Percentiles rank a stretch among this genome's conserved stretches.
Conservation (phyloP, 1,284 basidiomycete species). For the Xerocomus amazonicus region DNA sequence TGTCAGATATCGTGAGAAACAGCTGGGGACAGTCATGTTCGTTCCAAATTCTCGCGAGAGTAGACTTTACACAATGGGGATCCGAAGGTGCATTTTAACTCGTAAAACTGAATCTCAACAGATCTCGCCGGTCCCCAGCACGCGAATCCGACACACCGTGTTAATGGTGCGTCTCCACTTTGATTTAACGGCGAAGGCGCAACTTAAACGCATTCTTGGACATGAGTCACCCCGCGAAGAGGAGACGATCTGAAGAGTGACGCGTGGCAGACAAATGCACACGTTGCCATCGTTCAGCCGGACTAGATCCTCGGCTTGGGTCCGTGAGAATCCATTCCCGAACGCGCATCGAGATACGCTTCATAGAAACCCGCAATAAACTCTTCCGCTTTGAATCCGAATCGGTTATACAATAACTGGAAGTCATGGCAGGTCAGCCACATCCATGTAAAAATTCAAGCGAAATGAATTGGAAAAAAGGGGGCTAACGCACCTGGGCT, state of each 20-base stretch:
- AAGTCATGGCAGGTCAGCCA: too few relatives aligned
- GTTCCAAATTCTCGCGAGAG: too few relatives aligned
- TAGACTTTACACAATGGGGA: not conserved
- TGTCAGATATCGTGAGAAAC: too few relatives aligned
- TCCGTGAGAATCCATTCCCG: constrained; percentile 42
- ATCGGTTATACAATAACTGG: constrained; percentile 74
- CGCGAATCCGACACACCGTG: not conserved
- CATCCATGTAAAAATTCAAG: too few relatives aligned
- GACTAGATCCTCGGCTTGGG: constrained; percentile 35
- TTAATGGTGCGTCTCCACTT: not conserved
- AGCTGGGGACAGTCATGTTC: not conserved
- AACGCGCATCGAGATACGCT: constrained; percentile 62
- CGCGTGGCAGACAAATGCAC: constrained; percentile 30
- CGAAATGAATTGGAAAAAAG: not conserved
- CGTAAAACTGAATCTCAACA: not conserved
- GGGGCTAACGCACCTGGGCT: constrained; percentile 55
- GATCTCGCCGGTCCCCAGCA: not conserved
- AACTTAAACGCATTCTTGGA: constrained; percentile 77
- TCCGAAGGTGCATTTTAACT: not conserved
- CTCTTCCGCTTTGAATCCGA: constrained; percentile 82
- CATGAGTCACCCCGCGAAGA: constrained; percentile 24
- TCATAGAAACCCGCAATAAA: constrained; percentile 78
- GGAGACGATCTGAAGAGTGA: constrained; percentile 15
- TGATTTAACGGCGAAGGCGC: constrained; percentile 37
- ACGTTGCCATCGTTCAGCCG: constrained; percentile 27